Conservation (phyloP, 202 grass and related monocot species). For the Elaeis oleifera region DNA sequence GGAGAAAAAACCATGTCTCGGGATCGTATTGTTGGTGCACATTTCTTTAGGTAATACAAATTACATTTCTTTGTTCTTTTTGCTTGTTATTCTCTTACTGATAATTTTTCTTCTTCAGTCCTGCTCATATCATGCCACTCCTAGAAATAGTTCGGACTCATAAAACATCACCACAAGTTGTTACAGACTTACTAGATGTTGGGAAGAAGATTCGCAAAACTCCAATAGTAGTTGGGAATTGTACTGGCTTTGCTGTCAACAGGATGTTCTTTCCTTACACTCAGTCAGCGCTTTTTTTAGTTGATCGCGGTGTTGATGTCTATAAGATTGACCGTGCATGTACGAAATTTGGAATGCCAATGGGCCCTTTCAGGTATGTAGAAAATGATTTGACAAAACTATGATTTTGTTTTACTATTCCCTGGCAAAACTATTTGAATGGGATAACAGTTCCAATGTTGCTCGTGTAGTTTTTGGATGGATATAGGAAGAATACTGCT, state of each 20-base stretch:
- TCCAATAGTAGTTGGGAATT: slow-evolving; percentile 74
- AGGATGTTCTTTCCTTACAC: slow-evolving; percentile 91
- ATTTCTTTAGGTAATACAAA: slow-evolving; percentile 67
- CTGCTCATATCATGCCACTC: slow-evolving; percentile 87
- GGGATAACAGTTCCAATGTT: too few relatives aligned
- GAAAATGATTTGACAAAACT: too few relatives aligned
- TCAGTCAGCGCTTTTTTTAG: slow-evolving; percentile 61
- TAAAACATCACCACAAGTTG: slow-evolving; percentile 56
- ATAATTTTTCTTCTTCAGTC: slow-evolving; percentile 20
- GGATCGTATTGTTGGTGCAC: slow-evolving; percentile 70
- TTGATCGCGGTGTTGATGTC: slow-evolving; percentile 73
- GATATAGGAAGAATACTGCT: too few relatives aligned
- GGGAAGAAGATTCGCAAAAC: slow-evolving; percentile 87
- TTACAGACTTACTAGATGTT: slow-evolving; percentile 74
- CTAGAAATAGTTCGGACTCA: slow-evolving; percentile 75
- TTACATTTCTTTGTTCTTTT: too few relatives aligned
- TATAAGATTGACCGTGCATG: slow-evolving; percentile 70
- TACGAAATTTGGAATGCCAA: slow-evolving; percentile 91
- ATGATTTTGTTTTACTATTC: too few relatives aligned
- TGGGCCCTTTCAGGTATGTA: slow-evolving; percentile 85
- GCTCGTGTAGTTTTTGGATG: too few relatives aligned
- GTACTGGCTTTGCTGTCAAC: slow-evolving; percentile 79
- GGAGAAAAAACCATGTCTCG: slow-evolving; percentile 69
- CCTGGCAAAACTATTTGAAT: too few relatives aligned
- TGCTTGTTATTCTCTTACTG: too few relatives aligned